Conservation (phyloP, 2,329 filamentous ascomycete genomes). For the Hypoxylon sp. region DNA sequence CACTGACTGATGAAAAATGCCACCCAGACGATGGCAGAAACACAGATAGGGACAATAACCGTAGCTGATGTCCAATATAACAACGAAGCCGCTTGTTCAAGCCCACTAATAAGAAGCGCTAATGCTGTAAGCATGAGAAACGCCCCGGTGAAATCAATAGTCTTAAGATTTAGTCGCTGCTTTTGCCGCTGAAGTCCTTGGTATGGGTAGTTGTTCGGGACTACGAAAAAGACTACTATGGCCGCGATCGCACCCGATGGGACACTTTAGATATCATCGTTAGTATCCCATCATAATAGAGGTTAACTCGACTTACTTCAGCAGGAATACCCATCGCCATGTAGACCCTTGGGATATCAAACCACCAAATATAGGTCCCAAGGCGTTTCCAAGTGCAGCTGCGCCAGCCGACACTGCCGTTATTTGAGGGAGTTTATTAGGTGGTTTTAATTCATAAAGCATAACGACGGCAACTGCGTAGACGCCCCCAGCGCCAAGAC, state of each 20-base stretch:
- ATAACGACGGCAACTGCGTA: slow-evolving; percentile 76
- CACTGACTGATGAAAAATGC: slow-evolving; percentile 29
- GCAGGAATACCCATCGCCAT: slow-evolving; percentile 43
- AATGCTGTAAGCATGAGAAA: slow-evolving; percentile 34
- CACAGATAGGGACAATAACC: slow-evolving; percentile 26
- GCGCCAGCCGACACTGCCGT: slow-evolving; percentile 2
- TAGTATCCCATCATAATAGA: background rate
- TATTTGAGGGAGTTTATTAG: slow-evolving; percentile 19
- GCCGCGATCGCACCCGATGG: slow-evolving; percentile 20
- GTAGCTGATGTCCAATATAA: no score
- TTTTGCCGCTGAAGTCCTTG: slow-evolving; percentile 14
- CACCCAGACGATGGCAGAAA: slow-evolving; percentile 34
- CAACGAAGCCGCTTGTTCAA: no score
- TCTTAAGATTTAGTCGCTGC: no score
- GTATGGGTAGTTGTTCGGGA: slow-evolving; percentile 34
- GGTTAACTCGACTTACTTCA: slow-evolving; percentile 30
- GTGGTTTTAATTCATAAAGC: slow-evolving; percentile 78
- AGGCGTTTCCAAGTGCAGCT: slow-evolving; percentile 25
- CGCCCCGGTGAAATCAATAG: slow-evolving; percentile 34
- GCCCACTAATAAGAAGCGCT: slow-evolving; percentile 28
- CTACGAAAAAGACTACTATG: slow-evolving; percentile 9
- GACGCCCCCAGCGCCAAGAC: no score
- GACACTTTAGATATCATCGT: slow-evolving; percentile 22
- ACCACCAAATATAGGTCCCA: slow-evolving; percentile 42
- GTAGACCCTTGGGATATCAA: slow-evolving; percentile 28